A percentile compares a stretch with the other conserved stretches of the same genome.
These are phyloP conservation scores for Globisporangium alternatum DNA, from an alignment of 352 stramenopile species.

Conservation along the genomic window DNA sequence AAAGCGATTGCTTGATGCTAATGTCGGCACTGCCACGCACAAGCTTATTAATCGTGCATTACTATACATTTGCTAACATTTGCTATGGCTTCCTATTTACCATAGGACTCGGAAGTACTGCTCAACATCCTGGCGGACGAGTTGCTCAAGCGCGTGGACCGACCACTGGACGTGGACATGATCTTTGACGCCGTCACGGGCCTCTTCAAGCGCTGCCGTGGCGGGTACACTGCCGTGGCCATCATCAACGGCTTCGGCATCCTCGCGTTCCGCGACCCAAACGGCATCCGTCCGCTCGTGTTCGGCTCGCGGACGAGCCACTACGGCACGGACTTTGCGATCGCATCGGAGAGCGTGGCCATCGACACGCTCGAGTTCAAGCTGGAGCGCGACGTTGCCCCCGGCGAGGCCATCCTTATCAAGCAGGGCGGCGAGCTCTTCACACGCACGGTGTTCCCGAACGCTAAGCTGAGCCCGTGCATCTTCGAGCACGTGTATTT, in stretches of 20 bases:
- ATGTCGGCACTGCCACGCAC: too few relatives aligned
- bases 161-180: conserved; percentile 63
- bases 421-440: conserved; percentile 85
- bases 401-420: conserved; percentile 97
- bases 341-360: conserved; percentile 97
- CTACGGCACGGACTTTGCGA: conserved; percentile 90
- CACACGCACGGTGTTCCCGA: conserved; percentile 76
- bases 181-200: conserved; percentile 90
- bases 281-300: conserved; percentile 97
- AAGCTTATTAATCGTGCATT: not conserved
- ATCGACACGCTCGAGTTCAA: conserved; percentile 98
- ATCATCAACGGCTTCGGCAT: conserved; percentile 98
- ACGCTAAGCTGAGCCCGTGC: conserved; percentile 89
- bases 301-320: conserved; percentile 88
- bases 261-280: conserved; percentile 97
- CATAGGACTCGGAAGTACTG: conserved; percentile 96
- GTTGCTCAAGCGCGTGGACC: conserved; percentile 80
- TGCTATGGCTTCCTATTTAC: not conserved
- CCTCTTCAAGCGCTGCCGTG: conserved; percentile 95
- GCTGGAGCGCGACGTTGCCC: conserved; percentile 93
- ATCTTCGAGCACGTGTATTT: conserved; percentile 99
- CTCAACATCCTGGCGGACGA: conserved; percentile 99
- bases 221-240: conserved; percentile 96
- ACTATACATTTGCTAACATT: not conserved
- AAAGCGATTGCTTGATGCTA: not conserved